phyloP scores from a whole-genome alignment of 106 monocot species.

The Dendrobium nobile region DNA sequence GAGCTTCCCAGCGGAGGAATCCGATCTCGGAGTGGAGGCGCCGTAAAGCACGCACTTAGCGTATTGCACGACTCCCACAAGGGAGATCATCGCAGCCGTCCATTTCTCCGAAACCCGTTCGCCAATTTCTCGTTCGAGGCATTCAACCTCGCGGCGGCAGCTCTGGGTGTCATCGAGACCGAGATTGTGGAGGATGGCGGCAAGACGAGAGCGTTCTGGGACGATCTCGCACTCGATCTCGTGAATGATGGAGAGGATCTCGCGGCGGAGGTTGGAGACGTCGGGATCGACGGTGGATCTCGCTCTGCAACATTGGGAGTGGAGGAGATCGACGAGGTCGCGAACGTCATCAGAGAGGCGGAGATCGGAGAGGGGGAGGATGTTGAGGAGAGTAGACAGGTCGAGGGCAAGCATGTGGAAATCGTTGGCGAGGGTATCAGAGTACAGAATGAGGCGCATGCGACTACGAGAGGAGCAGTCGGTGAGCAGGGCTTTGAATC shows the following conservation, averaged over 20 bases:
- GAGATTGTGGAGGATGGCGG: slow-evolving; percentile 34
- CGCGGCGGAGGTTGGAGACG: slow-evolving; percentile 22
- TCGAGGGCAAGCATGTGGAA: slow-evolving; percentile 43
- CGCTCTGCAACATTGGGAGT: slow-evolving; percentile 39
- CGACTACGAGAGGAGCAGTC: slow-evolving; percentile 47
- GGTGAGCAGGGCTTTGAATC: slow-evolving; percentile 33
- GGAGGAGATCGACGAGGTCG: slow-evolving; percentile 47
- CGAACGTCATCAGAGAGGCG: slow-evolving; percentile 36
- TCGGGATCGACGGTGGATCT: slow-evolving; percentile 10
- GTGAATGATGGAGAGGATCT: slow-evolving; percentile 44
- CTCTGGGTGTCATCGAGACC: slow-evolving; percentile 35
- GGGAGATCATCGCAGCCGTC: slow-evolving; percentile 40
- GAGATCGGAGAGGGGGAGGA: slow-evolving; percentile 49
- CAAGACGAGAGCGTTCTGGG: slow-evolving; percentile 35
- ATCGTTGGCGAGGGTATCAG: slow-evolving; percentile 23
- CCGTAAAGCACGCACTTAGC: slow-evolving; percentile 75
- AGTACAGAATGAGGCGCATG: slow-evolving; percentile 36
- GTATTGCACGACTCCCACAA: slow-evolving; percentile 66
- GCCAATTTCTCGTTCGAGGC: slow-evolving; percentile 65
- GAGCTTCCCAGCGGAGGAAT: background rate
- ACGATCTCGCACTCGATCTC: slow-evolving; percentile 58
- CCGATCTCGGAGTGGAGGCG: slow-evolving; percentile 44
- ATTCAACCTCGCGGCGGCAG: slow-evolving; percentile 62
- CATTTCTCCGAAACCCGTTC: slow-evolving; percentile 37
- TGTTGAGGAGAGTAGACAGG: slow-evolving; percentile 50